Evolutionary conservation across 345 rosid genomes (phyloP), one percentile per base, ranked within the genome.

Genomic region (Citrus inodora): DNA sequence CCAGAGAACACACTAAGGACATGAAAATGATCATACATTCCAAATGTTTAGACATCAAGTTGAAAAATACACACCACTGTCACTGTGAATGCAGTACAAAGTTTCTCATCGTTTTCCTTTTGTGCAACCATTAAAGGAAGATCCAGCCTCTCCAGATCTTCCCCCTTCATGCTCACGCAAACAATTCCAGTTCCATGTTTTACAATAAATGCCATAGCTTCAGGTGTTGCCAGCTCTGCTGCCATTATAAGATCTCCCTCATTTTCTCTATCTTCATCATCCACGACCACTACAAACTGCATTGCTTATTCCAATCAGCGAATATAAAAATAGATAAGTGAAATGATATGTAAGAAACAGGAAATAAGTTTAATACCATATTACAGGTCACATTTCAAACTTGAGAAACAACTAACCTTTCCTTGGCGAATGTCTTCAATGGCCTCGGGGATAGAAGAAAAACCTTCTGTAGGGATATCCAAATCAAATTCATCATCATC

Each of bases 221-320:
- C 92, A 70, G 97, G 97, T 32, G 94, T 95, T 74, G 83, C 92
- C 83, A 89, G 67, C 1, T 90, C 79, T 10, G 94, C 98, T 17
- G 96, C 98, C 98, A 95, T 90, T 46, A 95, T 92, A 65, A 95
- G 83, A 85, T 95, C 97, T 55, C 99, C 98, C 81, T 95, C 99
- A 62, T 92, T 93, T 86, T 95, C 98, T 81, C 98, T 89, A 55
- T 93, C 98, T 74, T 93, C 99, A 73, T 95, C 98, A 80, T 93
- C 99, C 17, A 93, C 98, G 80, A 93, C 99, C 63, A 95, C 81
- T 21, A 95, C 97, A 73, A 90, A 14, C 97, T 91, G 83, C 81
- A 80, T 60, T 10, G 3, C 17, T 28, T 42, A 46, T 30, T 56
- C 16, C 5, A 48, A 61, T 58, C 32, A 80, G 30, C 32, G 35